Base-by-base conservation (phyloP, 78 protist species). In the Neovahlkampfia damariscottae region DNA sequence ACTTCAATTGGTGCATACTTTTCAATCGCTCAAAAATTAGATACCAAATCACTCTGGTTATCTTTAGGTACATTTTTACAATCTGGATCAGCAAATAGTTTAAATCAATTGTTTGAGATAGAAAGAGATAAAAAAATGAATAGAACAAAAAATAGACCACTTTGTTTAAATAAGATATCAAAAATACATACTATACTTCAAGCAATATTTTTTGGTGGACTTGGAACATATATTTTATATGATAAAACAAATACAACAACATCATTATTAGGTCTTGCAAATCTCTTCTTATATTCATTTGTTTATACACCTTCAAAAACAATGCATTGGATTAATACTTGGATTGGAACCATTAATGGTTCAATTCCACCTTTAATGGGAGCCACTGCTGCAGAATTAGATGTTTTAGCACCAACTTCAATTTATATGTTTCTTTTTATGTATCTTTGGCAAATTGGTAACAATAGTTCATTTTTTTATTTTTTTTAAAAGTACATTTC, bases 341-440 rank as follows among this genome's bases (percentile, higher is more conserved):
- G 91, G 93, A 85, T 82, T 28, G 98, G 98, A 30, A 88, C 95
- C 0, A 59, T 93, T 3, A 96, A 91, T 1, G 98, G 98, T 30
- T 95, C 95, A 8, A 78, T 94, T 0, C 98, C 98, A n/a, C 98
- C 96, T 7, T 0, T 92, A 36, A 94, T 94, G 81, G 98, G 96
- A 3, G 80, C 84, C 19, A 86, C 76, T 0, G 85, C 79, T 70
- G 90, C 80, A 69, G 32, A 27, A 74, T 84, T 32, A 79, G n/a
- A 27, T 10, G 58, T 73, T 3, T 1, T 10, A 37, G 1, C 76
- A 19, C 38, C 74, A 10, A 8, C 38, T 6, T 78, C 88, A 5
- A 1, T 34, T 30, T 36, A 75, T 37, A 77, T 88, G 7, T 88
- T 77, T 0, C 72, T 31, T 30, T n/a, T 83, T 5, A 73, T 91